Evolutionary conservation across 202 grass and related monocot species (phyloP).

Genomic region (Bolboschoenoplectus hybrid): DNA sequence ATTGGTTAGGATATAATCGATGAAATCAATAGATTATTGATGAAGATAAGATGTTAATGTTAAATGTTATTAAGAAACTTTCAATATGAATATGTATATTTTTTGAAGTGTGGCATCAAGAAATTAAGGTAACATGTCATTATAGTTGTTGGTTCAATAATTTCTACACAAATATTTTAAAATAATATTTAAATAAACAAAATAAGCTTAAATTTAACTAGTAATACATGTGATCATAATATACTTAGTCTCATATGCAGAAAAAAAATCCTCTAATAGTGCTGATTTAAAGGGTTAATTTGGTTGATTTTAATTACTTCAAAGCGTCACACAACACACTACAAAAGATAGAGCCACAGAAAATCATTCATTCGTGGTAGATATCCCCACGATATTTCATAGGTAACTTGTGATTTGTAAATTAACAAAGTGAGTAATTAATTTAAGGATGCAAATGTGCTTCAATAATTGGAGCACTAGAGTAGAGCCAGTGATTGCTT

Average conservation of each 20-base stretch:
- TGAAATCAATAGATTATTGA: too few species aligned
- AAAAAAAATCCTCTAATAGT: neutral
- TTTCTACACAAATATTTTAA: neutral
- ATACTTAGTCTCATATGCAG: neutral
- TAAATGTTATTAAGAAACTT: neutral
- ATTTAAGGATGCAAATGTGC: neutral
- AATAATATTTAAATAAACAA: neutral
- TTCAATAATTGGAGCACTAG: conserved; percentile 36
- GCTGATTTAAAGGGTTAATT: neutral
- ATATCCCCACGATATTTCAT: conserved; percentile 48
- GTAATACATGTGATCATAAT: neutral
- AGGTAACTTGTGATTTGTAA: conserved; percentile 25
- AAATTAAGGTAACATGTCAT: neutral
- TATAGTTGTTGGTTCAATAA: neutral
- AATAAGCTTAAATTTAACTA: neutral
- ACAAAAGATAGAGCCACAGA: conserved; percentile 13
- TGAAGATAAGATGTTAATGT: neutral
- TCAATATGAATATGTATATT: too few species aligned
- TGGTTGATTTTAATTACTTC: neutral
- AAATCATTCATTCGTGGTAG: neutral
- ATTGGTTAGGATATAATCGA: too few species aligned
- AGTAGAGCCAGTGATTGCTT: conserved; percentile 32
- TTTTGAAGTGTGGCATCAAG: too few species aligned
- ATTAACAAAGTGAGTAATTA: neutral
- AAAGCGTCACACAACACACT: neutral